Evolutionary conservation across 2,329 filamentous ascomycete genomes (phyloP), one percentile per base, ranked within the genome.

Genomic region (Monosporascus sp.): DNA sequence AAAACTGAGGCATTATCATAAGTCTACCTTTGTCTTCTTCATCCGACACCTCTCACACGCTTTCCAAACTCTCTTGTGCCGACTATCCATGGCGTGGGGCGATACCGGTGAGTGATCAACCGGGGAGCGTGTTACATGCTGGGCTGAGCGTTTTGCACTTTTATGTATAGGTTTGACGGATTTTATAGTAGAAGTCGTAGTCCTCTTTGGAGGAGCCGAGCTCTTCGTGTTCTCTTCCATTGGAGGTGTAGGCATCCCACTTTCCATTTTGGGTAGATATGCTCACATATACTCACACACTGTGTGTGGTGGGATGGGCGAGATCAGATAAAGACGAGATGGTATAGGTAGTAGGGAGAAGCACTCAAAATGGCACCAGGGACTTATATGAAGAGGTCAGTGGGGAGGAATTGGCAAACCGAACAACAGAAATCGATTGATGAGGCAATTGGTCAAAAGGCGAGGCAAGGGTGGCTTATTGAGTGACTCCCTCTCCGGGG

Each of bases 41-140:
- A 85, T 85, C 59, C 83, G 74, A 73, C 83, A 86, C 59, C 83
- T 73, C 69, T 86, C 82, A 59, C 83, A 86, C 19, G 83, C 83
- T 66, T 86, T 86, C 82, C 82, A 85, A 52, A 85, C 82, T 59
- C 83, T 74, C 73, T 85, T 86, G 64, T 85, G 81, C 57, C 82
- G 75, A 48, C 76, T 78, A 59, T 85, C 82, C 59, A 78, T 71
- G 31, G 56, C 54, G 55, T 69, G 66, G 58, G 72, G 64, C 24
- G 71, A 71, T 44, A 73, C 66, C 52, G 66, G 70, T 52, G 70
- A 67, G 51, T 74, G 66, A 19, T 74, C 73, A 22, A 70, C 68
- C 22, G 69, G 65, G 3, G 67, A 64, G 54, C 69, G 66, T 37
- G 68, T 61, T 54, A 65, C 56, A 62, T 74, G 72, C 46, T 71